These are phyloP conservation scores for Rhodosporidiobolus odoratus DNA, from an alignment of 768 basidiomycete species.

Conservation along the genomic window DNA sequence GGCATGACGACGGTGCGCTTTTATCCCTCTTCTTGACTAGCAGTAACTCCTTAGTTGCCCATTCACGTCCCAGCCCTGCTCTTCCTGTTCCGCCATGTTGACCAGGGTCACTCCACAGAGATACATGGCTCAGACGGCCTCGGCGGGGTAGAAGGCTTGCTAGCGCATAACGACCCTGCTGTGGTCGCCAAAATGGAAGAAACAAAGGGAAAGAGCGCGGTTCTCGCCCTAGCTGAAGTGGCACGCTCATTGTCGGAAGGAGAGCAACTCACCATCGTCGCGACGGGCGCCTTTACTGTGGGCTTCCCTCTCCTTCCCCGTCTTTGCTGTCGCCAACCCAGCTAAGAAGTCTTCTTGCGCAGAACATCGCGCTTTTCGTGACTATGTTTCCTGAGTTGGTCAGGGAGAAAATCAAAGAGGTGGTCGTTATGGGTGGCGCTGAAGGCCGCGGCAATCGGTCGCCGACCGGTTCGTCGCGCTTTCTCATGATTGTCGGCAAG, in stretches of 20 bases:
- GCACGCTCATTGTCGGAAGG: constrained; percentile 54
- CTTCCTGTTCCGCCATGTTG: neutral
- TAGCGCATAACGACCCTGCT: constrained; percentile 51
- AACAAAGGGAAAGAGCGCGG: constrained; percentile 42
- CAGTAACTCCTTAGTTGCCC: constrained; percentile 40
- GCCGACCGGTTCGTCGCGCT: too few relatives aligned
- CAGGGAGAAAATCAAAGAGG: constrained; percentile 56
- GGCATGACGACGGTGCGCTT: constrained; percentile 52
- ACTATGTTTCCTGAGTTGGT: constrained; percentile 54
- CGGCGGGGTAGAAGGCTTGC: constrained; percentile 75
- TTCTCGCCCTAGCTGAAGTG: constrained; percentile 63
- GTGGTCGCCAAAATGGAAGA: constrained; percentile 45
- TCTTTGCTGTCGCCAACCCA: neutral
- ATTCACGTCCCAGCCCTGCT: neutral
- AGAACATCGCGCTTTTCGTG: constrained; percentile 65
- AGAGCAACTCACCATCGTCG: constrained; percentile 62
- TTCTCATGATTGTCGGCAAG: too few relatives aligned
- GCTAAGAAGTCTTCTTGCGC: neutral
- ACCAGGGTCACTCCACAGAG: constrained; percentile 39
- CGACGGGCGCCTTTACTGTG: constrained; percentile 71
- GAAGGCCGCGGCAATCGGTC: neutral
- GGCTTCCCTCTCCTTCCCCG: neutral
- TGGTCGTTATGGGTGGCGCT: constrained; percentile 79
- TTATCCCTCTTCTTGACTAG: constrained; percentile 46
- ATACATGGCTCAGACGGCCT: constrained; percentile 81